Evolutionary conservation across 2,329 filamentous ascomycete genomes (phyloP), one percentile per base, ranked within the genome.

Genomic region (Grosmannia serpens): DNA sequence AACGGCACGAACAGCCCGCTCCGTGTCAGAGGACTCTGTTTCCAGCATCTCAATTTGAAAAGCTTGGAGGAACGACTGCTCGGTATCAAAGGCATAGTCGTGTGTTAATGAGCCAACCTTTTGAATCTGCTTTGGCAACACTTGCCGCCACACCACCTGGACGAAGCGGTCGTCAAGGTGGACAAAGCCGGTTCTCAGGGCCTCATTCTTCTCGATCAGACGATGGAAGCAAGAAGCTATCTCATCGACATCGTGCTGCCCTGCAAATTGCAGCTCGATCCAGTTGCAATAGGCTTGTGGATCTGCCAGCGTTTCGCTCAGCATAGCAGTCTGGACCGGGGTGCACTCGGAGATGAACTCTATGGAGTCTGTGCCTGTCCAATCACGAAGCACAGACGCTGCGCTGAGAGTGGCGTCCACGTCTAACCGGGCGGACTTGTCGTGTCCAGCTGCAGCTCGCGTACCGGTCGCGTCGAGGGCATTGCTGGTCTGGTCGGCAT

Each of bases 321-420:
- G 76, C 89, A 96, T 95, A 1, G 89, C 85, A 22, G 79, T 74
- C 65, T 96, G 91, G 11, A 94, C 75, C 17, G 84, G 79, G 4
- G 85, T 91, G 68, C 89, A 94, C 5, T 78, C 78, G 22, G 58
- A 10, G 8, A 61, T 57, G 13, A 38, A 38, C 20, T 60, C 58
- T 1, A 64, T 51, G 10, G 52, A n/a, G 20, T 29, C 15, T 20
- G 35, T 17, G 2, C 4, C 27, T 9, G 11, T 44, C 13, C 26
- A 17, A 6, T 58, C 24, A 17, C 58, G 58, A 53, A 64, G 24
- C 65, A 59, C 22, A 65, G 65, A 26, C 57, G 63, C 13, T 0
- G 35, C 47, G 0, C 46, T 17, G 1, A 58, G 24, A 4, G 59
- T 38, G 3, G 22, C 5, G 9, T 26, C 47, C 11, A 20, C 15